phyloP scores from a whole-genome alignment of 257 asterid species.

The Solanum etuberosum region DNA sequence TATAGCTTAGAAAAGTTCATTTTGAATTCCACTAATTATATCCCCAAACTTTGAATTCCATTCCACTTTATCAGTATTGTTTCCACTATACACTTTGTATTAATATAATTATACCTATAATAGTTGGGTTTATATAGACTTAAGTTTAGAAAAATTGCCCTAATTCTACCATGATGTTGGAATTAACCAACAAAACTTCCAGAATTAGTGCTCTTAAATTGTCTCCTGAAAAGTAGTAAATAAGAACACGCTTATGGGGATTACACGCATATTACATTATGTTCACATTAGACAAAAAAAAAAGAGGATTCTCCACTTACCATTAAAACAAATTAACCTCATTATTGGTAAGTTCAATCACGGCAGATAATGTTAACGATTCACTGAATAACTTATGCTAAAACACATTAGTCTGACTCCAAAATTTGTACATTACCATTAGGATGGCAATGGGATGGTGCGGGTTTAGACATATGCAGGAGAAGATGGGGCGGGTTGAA shows the following conservation, averaged over 20 bases:
- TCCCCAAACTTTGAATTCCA: background rate
- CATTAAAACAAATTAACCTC: background rate
- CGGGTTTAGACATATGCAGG: too few species aligned
- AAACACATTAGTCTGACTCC: background rate
- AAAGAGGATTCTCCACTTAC: constrained; percentile 12
- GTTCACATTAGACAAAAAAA: background rate
- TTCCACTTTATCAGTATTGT: background rate
- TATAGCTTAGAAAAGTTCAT: background rate
- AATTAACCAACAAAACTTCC: background rate
- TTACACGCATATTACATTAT: background rate
- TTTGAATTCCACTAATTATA: background rate
- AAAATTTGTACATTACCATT: background rate
- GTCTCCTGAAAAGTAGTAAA: background rate
- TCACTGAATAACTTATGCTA: background rate
- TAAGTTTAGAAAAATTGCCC: background rate
- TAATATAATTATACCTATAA: background rate
- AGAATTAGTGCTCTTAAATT: background rate
- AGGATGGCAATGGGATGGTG: too few species aligned
- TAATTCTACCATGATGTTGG: background rate
- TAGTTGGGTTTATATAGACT: background rate
- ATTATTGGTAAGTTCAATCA: background rate
- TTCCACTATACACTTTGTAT: background rate
- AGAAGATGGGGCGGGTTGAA: too few species aligned
- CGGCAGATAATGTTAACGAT: background rate
- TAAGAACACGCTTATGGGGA: background rate